Conservation (phyloP, 192 early-diverging fungal species). For the Gigaspora rosea region DNA sequence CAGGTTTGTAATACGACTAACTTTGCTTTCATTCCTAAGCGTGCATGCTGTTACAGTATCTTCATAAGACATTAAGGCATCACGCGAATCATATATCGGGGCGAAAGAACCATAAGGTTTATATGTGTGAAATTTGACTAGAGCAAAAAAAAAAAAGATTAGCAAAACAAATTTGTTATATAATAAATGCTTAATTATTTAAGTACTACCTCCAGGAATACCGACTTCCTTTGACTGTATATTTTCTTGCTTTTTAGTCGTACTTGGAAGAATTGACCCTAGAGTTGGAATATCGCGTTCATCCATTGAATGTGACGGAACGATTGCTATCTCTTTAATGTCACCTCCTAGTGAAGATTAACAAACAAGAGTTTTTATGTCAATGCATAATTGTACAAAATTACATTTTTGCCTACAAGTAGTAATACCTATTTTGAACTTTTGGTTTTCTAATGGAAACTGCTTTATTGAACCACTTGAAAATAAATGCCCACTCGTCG, state of each 20-base stretch:
- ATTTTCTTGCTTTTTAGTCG: not conserved
- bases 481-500: not conserved
- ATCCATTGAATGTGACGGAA: not conserved
- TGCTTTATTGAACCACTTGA: not conserved
- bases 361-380: not conserved
- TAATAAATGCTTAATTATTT: not conserved
- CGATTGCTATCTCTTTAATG: not conserved
- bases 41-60: slow-evolving; percentile 40
- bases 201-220: not conserved
- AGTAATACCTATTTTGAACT: not conserved
- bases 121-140: slow-evolving; percentile 54
- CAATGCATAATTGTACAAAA: not conserved
- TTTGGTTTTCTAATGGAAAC: not conserved
- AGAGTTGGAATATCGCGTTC: not conserved
- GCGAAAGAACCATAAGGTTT: slow-evolving; percentile 55
- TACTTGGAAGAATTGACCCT: not conserved
- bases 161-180: no score
- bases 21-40: no score
- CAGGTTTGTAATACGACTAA: slow-evolving; percentile 3
- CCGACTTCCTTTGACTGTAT: not conserved
- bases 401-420: not conserved
- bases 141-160: not conserved
- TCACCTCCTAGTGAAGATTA: not conserved
- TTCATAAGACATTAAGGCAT: slow-evolving; percentile 51
- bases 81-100: slow-evolving; percentile 51